Base-by-base conservation (phyloP, 2,329 filamentous ascomycete genomes). In the Neonectria neomacrospora region DNA sequence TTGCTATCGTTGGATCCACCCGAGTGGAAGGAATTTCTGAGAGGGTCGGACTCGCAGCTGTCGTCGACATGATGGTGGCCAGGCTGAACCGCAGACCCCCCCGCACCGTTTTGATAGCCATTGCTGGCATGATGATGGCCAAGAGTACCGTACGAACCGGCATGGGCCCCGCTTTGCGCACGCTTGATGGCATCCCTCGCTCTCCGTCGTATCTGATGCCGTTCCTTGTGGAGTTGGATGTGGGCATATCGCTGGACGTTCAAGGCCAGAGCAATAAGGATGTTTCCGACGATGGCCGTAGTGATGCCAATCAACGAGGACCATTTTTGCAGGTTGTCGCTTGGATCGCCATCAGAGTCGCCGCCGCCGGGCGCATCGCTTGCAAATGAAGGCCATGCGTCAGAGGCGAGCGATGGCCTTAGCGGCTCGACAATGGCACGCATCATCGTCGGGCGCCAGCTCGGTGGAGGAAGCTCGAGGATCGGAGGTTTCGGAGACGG, bases 231-330 rank as follows among this genome's bases (percentile, higher is more conserved):
- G 65, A 99, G 85, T 60, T 91, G 88, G 61, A 96, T 93, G 76
- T 99, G 96, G 34, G 96, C 95, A 77, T 98, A 98, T 68, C 96
- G 89, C 79, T 99, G 96, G 53, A 96, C 95, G 76, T 99, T 99
- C 65, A 99, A 87, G 12, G 96, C 96, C 67, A 99, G 89, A 1
- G 95, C 97, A 69, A 99, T 98, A 56, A 99, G 86, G 34, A 97
- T 83, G 74, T 99, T 99, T 59, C 96, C 96, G 54, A 91, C 86
- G 73, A 99, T 96, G 54, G 96, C 94, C 3, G 94, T 97, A 57
- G 95, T 80, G 74, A 99, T 97, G 71, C 96, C 96, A 75, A 99
- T 98, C 57, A 98, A 83, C 26, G 94, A 96, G 50, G 94, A 97
- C 94, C 95, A 98, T 77, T 90, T 83, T 68, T 87, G 84, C 23